Conservation (phyloP, 257 asterid genomes). For the Lycium ferocissimum region DNA sequence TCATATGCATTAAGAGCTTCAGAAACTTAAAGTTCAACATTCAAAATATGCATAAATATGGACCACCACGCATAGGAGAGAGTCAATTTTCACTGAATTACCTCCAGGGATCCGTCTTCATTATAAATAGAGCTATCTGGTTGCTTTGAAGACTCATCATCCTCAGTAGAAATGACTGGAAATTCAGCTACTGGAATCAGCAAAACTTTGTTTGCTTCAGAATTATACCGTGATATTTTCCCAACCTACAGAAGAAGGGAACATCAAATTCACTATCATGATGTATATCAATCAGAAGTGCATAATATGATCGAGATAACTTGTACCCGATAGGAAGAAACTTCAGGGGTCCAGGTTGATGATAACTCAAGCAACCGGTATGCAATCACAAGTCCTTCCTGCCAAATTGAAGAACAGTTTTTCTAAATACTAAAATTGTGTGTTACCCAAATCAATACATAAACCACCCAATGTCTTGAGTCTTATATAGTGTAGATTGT, state of each 20-base stretch:
- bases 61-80: neutral
- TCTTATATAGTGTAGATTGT: neutral
- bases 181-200: slow-evolving; percentile 69
- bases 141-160: slow-evolving; percentile 54
- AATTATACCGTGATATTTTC: slow-evolving; percentile 59
- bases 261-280: slow-evolving; percentile 9
- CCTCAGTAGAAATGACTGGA: slow-evolving; percentile 58
- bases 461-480: slow-evolving; percentile 2
- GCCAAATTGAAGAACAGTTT: slow-evolving; percentile 34
- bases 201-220: slow-evolving; percentile 52
- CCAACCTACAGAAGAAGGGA: slow-evolving; percentile 70
- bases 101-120: slow-evolving; percentile 94
- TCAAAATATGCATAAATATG: neutral
- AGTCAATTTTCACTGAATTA: slow-evolving; percentile 33
- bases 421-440: neutral
- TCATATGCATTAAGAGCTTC: neutral
- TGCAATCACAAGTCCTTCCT: slow-evolving; percentile 90
- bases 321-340: slow-evolving; percentile 73
- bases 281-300: neutral
- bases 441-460: neutral
- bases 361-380: slow-evolving; percentile 84
- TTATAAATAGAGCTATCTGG: slow-evolving; percentile 59
- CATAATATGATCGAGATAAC: slow-evolving; percentile 30
- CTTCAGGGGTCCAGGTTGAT: slow-evolving; percentile 94
- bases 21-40: neutral